Evolutionary conservation across 176 grass and related monocot species (phyloP).

Genomic region (Miscanthus lutarioriparius): DNA sequence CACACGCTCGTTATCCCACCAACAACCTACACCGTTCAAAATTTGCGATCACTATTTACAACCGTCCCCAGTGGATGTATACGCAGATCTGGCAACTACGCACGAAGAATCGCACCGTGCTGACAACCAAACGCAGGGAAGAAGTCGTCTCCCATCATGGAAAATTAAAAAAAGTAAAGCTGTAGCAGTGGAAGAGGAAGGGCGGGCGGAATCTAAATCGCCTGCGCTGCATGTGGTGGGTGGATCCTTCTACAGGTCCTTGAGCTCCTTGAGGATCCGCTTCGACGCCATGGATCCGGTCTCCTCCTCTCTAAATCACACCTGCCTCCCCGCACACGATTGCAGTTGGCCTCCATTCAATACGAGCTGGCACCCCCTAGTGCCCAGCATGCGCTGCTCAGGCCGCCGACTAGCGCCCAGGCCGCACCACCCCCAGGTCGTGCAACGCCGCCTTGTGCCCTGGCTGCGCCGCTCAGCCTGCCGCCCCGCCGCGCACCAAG

Average conservation of each 20-base stretch:
- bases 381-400: no score
- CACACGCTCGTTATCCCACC: not conserved
- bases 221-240: slow-evolving; percentile 63
- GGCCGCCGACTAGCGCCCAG: no score
- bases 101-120: not conserved
- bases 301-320: not conserved
- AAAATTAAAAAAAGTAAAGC: not conserved
- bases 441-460: no score
- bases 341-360: no score
- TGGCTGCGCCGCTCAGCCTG: no score
- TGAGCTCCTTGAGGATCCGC: slow-evolving; percentile 69
- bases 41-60: not conserved
- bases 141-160: not conserved
- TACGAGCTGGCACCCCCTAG: no score
- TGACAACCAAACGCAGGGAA: not conserved
- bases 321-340: no score
- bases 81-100: not conserved
- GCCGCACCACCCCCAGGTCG: no score
- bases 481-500: no score
- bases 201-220: not conserved
- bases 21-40: not conserved
- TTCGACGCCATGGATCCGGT: slow-evolving; percentile 46
- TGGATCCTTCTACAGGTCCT: slow-evolving; percentile 59
- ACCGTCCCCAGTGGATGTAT: not conserved
- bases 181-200: not conserved